Evolutionary conservation across 2,329 filamentous ascomycete genomes (phyloP), one percentile per base, ranked within the genome.

Genomic region (Ilyonectria destructans): DNA sequence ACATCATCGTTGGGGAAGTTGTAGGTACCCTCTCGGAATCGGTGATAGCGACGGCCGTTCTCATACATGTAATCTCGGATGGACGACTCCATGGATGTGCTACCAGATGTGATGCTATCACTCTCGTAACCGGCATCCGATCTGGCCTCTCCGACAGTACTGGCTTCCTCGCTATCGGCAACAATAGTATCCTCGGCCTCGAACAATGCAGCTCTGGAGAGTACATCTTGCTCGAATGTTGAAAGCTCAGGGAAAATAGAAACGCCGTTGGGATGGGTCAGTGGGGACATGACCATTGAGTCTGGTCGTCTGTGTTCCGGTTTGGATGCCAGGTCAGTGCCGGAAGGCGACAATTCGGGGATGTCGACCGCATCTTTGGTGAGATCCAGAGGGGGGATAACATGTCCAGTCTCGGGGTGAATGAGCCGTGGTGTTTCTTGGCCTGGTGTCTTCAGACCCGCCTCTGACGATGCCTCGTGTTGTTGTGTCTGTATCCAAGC

Each of bases 1-100:
- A 84, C 79, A 56, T 89, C 88, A 67, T 90, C 89, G 62, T 90
- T 90, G 29, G 89, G 88, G 57, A 90, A 88, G 62, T 86, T 86
- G 72, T 90, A 90, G 12, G 77, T 74, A 6, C 87, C 87, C 64
- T 87, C 86, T 19, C 86, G 81, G 73, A 87, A 88, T 48, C 82
- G 82, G 72, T 89, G 88, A 66, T 90, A 90, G 29, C 88, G 82
- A 26, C 88, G 82, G n/a, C 88, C 88, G 73, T 90, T 89, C 72
- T 89, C 87, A 64, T 81, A 84, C 56, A 82, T 80, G 70, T 87
- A 90, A 68, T 89, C 84, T 49, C 84, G 79, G 26, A 88, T 80
- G 43, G 79, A 80, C 3, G 81, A 83, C 49, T 77, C 76, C 10
- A 81, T 74, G 10, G 81, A 82, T 12, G 81, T 83, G 58, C 79